Evolutionary conservation across 768 basidiomycete genomes (phyloP), one percentile per base, ranked within the genome.

Genomic region (Amyloporia xantha): DNA sequence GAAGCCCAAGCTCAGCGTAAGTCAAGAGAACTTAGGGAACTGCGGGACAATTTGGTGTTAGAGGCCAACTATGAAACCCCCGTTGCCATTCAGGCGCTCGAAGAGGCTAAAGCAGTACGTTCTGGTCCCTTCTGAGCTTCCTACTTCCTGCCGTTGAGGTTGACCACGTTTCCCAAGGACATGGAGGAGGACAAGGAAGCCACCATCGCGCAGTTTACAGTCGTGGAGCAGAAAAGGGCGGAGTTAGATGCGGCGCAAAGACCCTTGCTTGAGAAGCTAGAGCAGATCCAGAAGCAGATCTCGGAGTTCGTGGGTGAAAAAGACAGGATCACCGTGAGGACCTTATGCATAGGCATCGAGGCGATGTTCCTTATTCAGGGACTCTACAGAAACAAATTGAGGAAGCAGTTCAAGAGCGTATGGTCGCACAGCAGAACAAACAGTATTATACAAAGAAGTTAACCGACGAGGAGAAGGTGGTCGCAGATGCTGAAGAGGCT

Each of bases 51-150:
- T 19, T 59, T 86, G 15, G 76, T 82, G 53, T 68, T 74, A 28
- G 83, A 85, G 52, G 73, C 74, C 10, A 84, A 84, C 48, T 83
- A 86, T 17, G 84, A 86, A 12, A 68, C 84, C 62, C 83, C 86
- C 2, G 77, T 76, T 5, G 75, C 76, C 56, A 70, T 86, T n/a
- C 69, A 74, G 19, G 76, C 73, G 11, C 66, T 86, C 13, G 69
- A 82, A 50, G 70, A 64, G 11, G 77, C 74, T 4, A 77, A 79
- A 60, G 62, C 71, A 55, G 85, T 82, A 55, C 25, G 74, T 44
- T 9, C 15, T 60, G 9, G 20, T 9, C 7, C 17, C 11, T n/a
- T n/a, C n/a, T n/a, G n/a, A n/a, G 33, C 33, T 44, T 12, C 10
- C 17, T 21, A 5, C 6, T 2, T 23, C 50, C 39, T 49, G 50